These are phyloP conservation scores for Verticillium longisporum DNA, from an alignment of 2,329 filamentous ascomycete genomes.

Conservation along the genomic window DNA sequence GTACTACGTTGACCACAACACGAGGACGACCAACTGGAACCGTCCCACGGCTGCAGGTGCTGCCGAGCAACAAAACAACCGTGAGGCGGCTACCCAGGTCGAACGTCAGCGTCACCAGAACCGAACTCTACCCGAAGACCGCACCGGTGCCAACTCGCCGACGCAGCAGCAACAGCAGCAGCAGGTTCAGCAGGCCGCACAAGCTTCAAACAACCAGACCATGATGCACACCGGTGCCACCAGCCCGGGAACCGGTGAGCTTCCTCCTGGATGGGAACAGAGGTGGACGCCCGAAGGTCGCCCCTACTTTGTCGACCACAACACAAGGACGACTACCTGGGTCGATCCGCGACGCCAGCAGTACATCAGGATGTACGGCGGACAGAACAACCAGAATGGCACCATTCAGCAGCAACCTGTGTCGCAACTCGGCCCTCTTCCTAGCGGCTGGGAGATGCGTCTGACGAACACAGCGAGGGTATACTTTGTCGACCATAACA, in stretches of 20 bases:
- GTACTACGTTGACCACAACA: conserved; percentile 98
- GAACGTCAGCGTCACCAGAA: conserved; percentile 93
- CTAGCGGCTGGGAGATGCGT: conserved; percentile 99
- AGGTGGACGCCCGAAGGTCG: conserved; percentile 91
- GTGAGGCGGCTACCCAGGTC: conserved; percentile 86
- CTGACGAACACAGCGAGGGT: conserved; percentile 96
- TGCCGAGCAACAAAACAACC: conserved; percentile 67
- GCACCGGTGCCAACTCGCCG: conserved; percentile 88
- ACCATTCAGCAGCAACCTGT: conserved; percentile 96
- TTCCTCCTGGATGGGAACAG: conserved; percentile 95
- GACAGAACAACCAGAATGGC: conserved; percentile 76
- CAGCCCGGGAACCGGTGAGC: conserved; percentile 87
- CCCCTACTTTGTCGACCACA: conserved; percentile 97
- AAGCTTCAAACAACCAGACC: conserved; percentile 53
- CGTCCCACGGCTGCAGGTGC: conserved; percentile 75
- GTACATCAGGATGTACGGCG: conserved; percentile 95
- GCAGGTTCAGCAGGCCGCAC: conserved; percentile 24
- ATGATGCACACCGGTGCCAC: conserved; percentile 96
- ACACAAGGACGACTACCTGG: conserved; percentile 96
- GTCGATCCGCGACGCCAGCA: conserved; percentile 95
- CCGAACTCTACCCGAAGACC: conserved; percentile 89
- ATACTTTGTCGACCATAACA: conserved; percentile 99
- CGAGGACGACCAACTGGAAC: conserved; percentile 92
- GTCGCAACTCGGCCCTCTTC: conserved; percentile 88
- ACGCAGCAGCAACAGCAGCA: conserved; percentile 55